Base-by-base conservation (phyloP, 805 yeast genomes). In the Lachancea sp. region DNA sequence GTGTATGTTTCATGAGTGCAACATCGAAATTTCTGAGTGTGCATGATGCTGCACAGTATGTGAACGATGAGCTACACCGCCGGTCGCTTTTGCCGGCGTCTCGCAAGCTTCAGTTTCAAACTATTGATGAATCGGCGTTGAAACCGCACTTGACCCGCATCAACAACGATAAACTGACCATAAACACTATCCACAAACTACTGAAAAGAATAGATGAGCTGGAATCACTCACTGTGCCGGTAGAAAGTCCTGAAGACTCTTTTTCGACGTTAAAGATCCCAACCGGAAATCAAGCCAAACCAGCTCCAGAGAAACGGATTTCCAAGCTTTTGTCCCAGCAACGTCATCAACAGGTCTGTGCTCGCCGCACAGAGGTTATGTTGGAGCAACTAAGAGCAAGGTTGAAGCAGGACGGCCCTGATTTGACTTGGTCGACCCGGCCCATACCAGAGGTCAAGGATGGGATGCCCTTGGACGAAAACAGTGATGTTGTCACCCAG, bases 131-230 rank as follows among this genome's bases (percentile, higher is more conserved):
- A 19, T 15, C 13, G n/a, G 17, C 42, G 42, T 38, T 43, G 9
- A 27, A 33, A 38, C 38, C 46, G 27, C 46, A 43, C 26, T 35
- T 38, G 33, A 38, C 38, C 8, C 31, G 42, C 38, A 40, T 44
- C 22, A 49, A 51, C 20, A 50, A 49, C 26, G 50, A 54, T 16
- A 52, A 50, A 34, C 42, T 53, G 37, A 41, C 48, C 17, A 52
- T 57, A 4, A 57, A 57, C 44, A 55, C 58, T 5, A 38, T 57
- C n/a, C 49, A 54, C 43, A 57, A 50, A 44, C 45, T 57, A 33
- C 42, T 57, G 29, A 44, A 43, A 19, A 38, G 41, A 12, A 33
- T 46, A 9, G 43, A 36, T 13, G 41, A 26, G 15, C 39, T 41
- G 3, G 49, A 42, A 30, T 15, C 10, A 16, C 19, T 16, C 13